phyloP scores from a whole-genome alignment of 2,329 filamentous ascomycete genomes.

The Tolypocladium cylindrosporum region DNA sequence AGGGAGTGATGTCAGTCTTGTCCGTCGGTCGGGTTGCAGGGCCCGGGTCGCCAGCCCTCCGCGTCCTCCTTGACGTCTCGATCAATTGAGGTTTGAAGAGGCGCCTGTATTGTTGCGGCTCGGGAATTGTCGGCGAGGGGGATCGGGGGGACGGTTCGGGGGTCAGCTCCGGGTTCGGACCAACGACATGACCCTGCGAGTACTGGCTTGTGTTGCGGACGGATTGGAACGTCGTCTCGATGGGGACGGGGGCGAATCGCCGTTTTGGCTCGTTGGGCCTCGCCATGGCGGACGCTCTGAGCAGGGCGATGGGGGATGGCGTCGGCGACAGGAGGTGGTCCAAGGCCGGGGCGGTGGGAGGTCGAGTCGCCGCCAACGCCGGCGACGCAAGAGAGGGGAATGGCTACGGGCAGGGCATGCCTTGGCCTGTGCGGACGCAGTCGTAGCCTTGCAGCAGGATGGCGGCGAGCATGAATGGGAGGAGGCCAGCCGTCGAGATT shows the following conservation, averaged over 20 bases:
- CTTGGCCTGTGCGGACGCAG: background rate
- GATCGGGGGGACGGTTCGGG: constrained; percentile 43
- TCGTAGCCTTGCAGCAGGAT: background rate
- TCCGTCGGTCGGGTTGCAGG: constrained; percentile 55
- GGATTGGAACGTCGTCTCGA: constrained; percentile 61
- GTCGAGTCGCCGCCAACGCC: background rate
- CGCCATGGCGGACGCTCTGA: constrained; percentile 21
- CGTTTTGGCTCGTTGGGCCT: constrained; percentile 33
- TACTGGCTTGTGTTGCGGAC: constrained; percentile 27
- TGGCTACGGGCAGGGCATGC: background rate
- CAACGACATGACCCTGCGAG: constrained; percentile 11
- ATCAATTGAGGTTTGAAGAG: constrained; percentile 71
- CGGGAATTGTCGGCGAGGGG: constrained; percentile 30
- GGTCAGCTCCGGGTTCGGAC: constrained; percentile 48
- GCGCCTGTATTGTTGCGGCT: constrained; percentile 30
- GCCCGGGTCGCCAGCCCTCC: constrained; percentile 53
- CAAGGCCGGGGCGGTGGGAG: background rate
- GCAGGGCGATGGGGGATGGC: background rate
- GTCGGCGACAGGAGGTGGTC: background rate
- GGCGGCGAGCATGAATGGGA: background rate
- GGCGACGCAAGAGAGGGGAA: background rate
- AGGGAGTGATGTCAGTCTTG: constrained; percentile 63
- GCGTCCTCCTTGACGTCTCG: constrained; percentile 65
- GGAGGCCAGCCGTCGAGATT: background rate
- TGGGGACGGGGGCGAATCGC: constrained; percentile 58